Base-by-base conservation (phyloP, 257 asterid species). In the Jasminum sambac region DNA sequence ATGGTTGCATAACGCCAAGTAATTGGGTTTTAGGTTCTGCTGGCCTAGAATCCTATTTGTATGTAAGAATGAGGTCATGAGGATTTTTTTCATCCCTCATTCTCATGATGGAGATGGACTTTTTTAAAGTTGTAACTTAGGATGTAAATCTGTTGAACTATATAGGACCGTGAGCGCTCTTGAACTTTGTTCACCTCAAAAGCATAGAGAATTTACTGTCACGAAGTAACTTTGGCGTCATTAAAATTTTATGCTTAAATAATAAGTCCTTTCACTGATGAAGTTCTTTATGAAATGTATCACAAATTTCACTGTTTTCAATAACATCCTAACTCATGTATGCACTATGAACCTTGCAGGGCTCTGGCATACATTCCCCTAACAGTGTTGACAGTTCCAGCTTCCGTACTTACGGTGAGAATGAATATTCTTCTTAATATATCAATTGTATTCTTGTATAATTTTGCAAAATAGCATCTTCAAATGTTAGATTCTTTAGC, bases 351-450 rank as follows among this genome's bases (percentile, higher is more conserved):
- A 30, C 58, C 57, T 30, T 59, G 72, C 84, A 84, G 88, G 81
- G 88, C 88, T 52, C 66, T 80, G 61, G 88, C 88, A 68, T 94
- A 94, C 79, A 89, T 94, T 77, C 96, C 99, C 44, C 74, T 95
- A 67, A 95, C 99, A 16, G 87, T 91, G 73, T 79, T 95, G 83
- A 98, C 98, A 61, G 99, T 95, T 76, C 99, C 99, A 71, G 99
- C 99, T 76, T 95, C 99, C 69, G 72, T 95, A 62, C 90, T 95
- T 66, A 94, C 99, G 64, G 99, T 95, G 82, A 78, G 77, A 76
- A 69, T 66, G 46, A 19, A 36, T 48, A 62, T 67, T 58, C 25
- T 21, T 55, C 30, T 4, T 44, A 21, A 8, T 26, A 11, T 1
- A 11, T 63, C 48, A 38, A 37, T 52, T 41, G 73, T 78, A 42